Percentiles rank a stretch among this genome's conserved stretches.
Conservation (phyloP, 768 basidiomycete species). For the Mycena rebaudengoi region DNA sequence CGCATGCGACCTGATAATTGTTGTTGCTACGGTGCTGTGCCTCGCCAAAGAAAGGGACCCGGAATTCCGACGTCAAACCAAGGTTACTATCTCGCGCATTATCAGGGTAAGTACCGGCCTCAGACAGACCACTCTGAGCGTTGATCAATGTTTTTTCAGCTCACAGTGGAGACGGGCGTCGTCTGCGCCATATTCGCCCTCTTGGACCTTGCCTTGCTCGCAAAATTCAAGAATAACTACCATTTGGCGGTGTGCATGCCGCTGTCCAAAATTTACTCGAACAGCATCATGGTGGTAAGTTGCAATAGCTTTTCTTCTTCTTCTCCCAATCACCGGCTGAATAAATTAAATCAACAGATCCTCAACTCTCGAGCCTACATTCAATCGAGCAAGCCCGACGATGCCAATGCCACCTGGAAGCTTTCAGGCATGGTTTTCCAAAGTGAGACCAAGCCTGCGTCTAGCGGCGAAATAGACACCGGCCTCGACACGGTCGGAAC, state of each 20-base stretch:
- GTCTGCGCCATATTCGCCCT: constrained; percentile 21
- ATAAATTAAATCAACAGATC: background rate
- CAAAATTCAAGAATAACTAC: constrained; percentile 5
- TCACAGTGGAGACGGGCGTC: constrained; percentile 22
- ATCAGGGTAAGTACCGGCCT: background rate
- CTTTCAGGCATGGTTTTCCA: background rate
- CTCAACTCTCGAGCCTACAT: constrained; percentile 12
- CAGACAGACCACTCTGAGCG: background rate
- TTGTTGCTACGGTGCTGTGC: background rate
- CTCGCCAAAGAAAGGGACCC: background rate
- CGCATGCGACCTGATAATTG: constrained; percentile 13
- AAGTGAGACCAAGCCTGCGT: too few species aligned
- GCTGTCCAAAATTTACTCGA: constrained; percentile 18
- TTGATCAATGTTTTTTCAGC: background rate
- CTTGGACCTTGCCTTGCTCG: constrained; percentile 24
- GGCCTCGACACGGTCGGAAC: too few species aligned
- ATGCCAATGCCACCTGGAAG: too few species aligned
- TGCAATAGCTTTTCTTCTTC: background rate
- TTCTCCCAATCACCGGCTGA: too few species aligned
- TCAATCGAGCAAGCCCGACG: background rate
- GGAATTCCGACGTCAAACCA: background rate
- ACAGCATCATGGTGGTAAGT: constrained; percentile 9
- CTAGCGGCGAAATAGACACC: too few species aligned
- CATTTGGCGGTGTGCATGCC: constrained; percentile 10
- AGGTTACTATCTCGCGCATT: background rate